Evolutionary conservation across 164 flowering plant genomes (phyloP).

Genomic region (Sedum album): DNA sequence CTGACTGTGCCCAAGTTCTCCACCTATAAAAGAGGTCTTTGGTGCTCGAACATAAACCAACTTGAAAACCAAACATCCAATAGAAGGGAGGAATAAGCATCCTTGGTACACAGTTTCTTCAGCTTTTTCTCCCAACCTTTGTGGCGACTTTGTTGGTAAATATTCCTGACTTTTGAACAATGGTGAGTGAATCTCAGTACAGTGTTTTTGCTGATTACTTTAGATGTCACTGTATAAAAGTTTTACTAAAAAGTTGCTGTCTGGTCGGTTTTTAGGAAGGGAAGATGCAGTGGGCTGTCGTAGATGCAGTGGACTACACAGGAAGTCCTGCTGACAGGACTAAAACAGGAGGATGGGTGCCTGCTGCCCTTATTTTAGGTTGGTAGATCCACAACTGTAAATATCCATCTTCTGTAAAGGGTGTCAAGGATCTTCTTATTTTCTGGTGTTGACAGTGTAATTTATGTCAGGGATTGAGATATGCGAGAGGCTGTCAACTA

Average conservation of each 20-base stretch:
- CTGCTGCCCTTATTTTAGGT: constrained; percentile 79
- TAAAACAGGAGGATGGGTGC: constrained; percentile 85
- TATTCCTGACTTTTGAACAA: constrained; percentile 1
- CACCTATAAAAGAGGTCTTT: neutral
- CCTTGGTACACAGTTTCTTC: neutral
- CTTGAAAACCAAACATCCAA: neutral
- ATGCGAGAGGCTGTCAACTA: constrained; percentile 78
- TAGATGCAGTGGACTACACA: constrained; percentile 60
- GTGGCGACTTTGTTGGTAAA: neutral
- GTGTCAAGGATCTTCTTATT: neutral
- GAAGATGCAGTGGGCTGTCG: constrained; percentile 45
- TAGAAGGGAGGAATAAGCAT: constrained; percentile 1
- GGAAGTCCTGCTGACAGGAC: constrained; percentile 70
- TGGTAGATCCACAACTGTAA: constrained; percentile 4
- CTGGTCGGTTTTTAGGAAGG: constrained; percentile 25
- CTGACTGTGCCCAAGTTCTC: constrained; percentile 1
- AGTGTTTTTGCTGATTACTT: neutral
- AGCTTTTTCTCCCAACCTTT: constrained; percentile 6
- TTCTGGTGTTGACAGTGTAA: neutral
- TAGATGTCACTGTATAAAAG: neutral
- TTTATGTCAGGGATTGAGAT: constrained; percentile 52
- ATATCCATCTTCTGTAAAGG: neutral
- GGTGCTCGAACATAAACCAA: neutral
- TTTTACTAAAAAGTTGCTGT: neutral
- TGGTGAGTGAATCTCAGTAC: neutral